These are phyloP conservation scores for Neonectria punicea DNA, from an alignment of 2,329 filamentous ascomycete genomes.

Conservation along the genomic window DNA sequence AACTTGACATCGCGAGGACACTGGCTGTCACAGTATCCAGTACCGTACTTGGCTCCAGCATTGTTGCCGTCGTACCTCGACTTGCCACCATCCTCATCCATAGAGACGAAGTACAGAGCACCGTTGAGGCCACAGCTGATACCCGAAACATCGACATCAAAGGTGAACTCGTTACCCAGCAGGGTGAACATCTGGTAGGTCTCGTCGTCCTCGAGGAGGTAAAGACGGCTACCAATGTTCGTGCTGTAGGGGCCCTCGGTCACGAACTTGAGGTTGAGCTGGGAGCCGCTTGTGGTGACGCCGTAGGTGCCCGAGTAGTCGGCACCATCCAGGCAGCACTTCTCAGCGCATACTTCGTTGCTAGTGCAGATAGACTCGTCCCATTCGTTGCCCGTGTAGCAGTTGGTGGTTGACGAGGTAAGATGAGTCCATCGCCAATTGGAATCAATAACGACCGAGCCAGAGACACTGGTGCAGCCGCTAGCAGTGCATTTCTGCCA, in stretches of 20 bases:
- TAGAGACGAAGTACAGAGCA: conserved; percentile 73
- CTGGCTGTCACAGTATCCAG: conserved; percentile 64
- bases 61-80: conserved; percentile 61
- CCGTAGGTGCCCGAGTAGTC: conserved; percentile 64
- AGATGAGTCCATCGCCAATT: conserved; percentile 72
- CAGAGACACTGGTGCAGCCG: conserved; percentile 61
- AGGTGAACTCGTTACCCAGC: conserved; percentile 75
- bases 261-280: conserved; percentile 67
- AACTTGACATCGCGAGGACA: conserved; percentile 67
- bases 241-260: conserved; percentile 59
- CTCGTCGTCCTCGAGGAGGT: conserved; percentile 69
- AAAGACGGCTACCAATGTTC: conserved; percentile 68
- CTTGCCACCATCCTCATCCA: conserved; percentile 68
- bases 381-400: conserved; percentile 65
- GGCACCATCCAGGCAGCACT: conserved; percentile 65
- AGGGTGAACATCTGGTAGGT: conserved; percentile 74
- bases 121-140: conserved; percentile 78
- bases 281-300: conserved; percentile 61
- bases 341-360: conserved; percentile 55
- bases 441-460: conserved; percentile 65
- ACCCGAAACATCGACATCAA: conserved; percentile 76
- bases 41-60: conserved; percentile 68
- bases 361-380: conserved; percentile 54
- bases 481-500: conserved; percentile 64
- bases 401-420: conserved; percentile 60